These are phyloP conservation scores for Limnanthes douglasii DNA, from an alignment of 345 rosid genomes.

Conservation along the genomic window DNA sequence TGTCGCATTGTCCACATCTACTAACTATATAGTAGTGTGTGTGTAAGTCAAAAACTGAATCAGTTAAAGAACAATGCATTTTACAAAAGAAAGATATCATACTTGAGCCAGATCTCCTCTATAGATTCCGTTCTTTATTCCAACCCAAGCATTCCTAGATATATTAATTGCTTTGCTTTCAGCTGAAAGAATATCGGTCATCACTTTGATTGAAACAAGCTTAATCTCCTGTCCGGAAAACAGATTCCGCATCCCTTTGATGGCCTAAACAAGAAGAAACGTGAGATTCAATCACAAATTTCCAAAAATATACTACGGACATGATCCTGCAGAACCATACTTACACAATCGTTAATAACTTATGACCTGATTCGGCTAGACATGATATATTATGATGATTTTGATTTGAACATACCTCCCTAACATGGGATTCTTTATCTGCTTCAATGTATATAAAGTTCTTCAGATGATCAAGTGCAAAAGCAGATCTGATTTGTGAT, in stretches of 20 bases:
- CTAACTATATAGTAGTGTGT: conserved; percentile 33
- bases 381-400: background rate
- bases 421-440: conserved; percentile 91
- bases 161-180: conserved; percentile 92
- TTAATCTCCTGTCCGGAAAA: conserved; percentile 45
- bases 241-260: conserved; percentile 81
- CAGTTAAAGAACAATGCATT: background rate
- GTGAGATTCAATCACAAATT: conserved; percentile 6
- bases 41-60: background rate
- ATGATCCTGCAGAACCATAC: conserved; percentile 3
- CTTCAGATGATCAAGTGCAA: conserved; percentile 92
- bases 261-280: conserved; percentile 31
- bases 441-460: conserved; percentile 82
- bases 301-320: conserved; percentile 1
- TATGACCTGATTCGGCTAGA: background rate
- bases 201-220: conserved; percentile 93
- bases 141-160: conserved; percentile 91
- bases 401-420: conserved; percentile 39
- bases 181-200: conserved; percentile 95
- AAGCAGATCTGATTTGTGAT: conserved; percentile 69
- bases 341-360: too few relatives aligned
- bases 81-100: conserved; percentile 13
- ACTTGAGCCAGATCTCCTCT: conserved; percentile 96
- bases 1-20: conserved; percentile 87
- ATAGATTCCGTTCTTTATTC: conserved; percentile 86